Evolutionary conservation across 805 yeast genomes (phyloP), one percentile per base, ranked within the genome.

Genomic region (Grigorovia humatica): DNA sequence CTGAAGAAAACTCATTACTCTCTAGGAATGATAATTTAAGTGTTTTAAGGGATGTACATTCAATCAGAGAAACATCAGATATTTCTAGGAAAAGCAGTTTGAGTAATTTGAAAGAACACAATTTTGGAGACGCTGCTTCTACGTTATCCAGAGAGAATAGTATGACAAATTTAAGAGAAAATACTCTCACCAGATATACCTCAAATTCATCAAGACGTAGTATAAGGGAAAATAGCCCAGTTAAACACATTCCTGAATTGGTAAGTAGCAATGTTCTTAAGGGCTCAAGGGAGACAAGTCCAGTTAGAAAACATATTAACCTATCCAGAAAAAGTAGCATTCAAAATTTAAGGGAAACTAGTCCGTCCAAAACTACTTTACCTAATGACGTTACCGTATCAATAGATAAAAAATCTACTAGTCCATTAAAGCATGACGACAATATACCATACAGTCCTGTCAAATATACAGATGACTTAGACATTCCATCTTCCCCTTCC

Each of bases 401-500:
- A 38, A 15, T 15, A 38, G 15, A 13, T 8, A 38, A 38, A 15
- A 38, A 7, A 7, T 13, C n/a, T 13, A 38, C 18, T 4, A 13
- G n/a, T 38, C 17, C 42, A 38, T 15, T 38, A 7, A 38, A 38
- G 17, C 17, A 38, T 7, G 15, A 38, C 13, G 17, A 38, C 15
- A 15, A 12, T 3, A n/a, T 7, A 15, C 15, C 17, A n/a, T 7
- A 2, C 3, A 38, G 59, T 47, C 57, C 60, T 8, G 46, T 52
- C 11, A 54, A 47, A 44, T 50, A 56, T 44, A 48, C 54, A 27
- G 23, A 20, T 20, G 20, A 45, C 1, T 9, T 47, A 5, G 18
- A 23, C 11, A 27, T 50, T 43, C 53, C 55, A 19, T 46, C 51
- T n/a, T 53, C 55, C 17, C 42, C 42, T 13, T 38, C 42, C n/a